A percentile compares a stretch with the other conserved stretches of the same genome.
Conservation (phyloP, 768 basidiomycete genomes). For the Lactarius sanguifluus region DNA sequence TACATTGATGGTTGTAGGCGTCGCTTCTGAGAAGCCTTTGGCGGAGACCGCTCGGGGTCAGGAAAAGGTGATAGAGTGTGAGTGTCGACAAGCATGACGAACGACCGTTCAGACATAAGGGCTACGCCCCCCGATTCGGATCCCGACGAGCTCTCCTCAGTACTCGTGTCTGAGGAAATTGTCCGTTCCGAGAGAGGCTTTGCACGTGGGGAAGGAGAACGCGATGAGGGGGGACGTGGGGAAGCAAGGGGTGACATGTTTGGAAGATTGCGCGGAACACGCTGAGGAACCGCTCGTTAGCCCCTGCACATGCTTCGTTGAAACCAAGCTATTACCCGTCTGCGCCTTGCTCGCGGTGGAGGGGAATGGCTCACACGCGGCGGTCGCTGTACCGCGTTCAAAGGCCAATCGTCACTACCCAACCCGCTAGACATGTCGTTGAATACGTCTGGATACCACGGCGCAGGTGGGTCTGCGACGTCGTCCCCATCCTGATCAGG, state of each 20-base stretch:
- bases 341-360: constrained; percentile 15
- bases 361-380: background rate
- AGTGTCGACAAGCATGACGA: constrained; percentile 16
- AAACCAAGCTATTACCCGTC: constrained; percentile 13
- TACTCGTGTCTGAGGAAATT: constrained; percentile 7
- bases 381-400: background rate
- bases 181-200: background rate
- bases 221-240: background rate
- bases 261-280: constrained; percentile 11
- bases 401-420: constrained; percentile 6
- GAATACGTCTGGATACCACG: constrained; percentile 22
- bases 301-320: background rate
- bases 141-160: constrained; percentile 3
- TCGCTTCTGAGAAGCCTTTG: constrained; percentile 2
- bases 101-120: constrained; percentile 9
- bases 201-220: background rate
- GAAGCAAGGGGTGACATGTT: constrained; percentile 17
- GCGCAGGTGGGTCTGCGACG: background rate
- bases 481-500: background rate
- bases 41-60: constrained; percentile 1
- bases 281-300: constrained; percentile 17
- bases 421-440: constrained; percentile 12
- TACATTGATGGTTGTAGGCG: constrained; percentile 9
- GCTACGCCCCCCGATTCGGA: background rate
- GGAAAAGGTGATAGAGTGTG: background rate